These are phyloP conservation scores for Cercospora sp. DNA, from an alignment of 2,329 filamentous ascomycete species.

Conservation along the genomic window DNA sequence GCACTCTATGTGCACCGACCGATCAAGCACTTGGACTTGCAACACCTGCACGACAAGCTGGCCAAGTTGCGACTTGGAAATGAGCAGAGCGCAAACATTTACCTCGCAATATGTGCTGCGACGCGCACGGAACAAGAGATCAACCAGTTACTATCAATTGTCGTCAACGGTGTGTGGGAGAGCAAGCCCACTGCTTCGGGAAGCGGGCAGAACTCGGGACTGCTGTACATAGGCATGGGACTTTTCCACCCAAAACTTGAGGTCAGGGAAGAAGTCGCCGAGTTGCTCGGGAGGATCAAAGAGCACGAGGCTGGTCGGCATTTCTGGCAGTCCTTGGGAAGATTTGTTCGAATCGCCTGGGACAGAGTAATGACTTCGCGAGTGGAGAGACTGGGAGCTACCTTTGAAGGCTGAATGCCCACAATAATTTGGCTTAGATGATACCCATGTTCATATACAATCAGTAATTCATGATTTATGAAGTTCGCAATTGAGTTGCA, in stretches of 20 bases:
- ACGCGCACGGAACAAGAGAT: conserved; percentile 70
- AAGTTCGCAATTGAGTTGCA: neutral
- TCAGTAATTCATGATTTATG: conserved; percentile 7
- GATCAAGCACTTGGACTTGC: conserved; percentile 78
- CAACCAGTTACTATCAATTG: conserved; percentile 52
- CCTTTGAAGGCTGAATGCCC: conserved; percentile 12
- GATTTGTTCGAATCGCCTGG: conserved; percentile 86
- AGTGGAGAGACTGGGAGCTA: conserved; percentile 21
- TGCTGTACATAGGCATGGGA: conserved; percentile 66
- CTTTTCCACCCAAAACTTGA: conserved; percentile 85
- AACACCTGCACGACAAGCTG: conserved; percentile 89
- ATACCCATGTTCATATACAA: neutral
- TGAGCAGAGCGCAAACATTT: conserved; percentile 77
- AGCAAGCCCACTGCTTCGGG: conserved; percentile 23
- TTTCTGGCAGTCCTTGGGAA: conserved; percentile 83
- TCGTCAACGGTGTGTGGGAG: conserved; percentile 36
- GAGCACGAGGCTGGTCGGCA: conserved; percentile 88
- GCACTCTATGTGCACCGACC: conserved; percentile 48
- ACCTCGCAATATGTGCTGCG: conserved; percentile 73
- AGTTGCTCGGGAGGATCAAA: conserved; percentile 76
- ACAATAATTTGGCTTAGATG: neutral
- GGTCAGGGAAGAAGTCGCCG: conserved; percentile 74
- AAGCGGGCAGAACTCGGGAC: conserved; percentile 21
- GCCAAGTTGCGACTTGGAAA: conserved; percentile 77
- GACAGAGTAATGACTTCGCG: conserved; percentile 64